phyloP scores from a whole-genome alignment of 805 yeast species.

The Starmerella roubikii region DNA sequence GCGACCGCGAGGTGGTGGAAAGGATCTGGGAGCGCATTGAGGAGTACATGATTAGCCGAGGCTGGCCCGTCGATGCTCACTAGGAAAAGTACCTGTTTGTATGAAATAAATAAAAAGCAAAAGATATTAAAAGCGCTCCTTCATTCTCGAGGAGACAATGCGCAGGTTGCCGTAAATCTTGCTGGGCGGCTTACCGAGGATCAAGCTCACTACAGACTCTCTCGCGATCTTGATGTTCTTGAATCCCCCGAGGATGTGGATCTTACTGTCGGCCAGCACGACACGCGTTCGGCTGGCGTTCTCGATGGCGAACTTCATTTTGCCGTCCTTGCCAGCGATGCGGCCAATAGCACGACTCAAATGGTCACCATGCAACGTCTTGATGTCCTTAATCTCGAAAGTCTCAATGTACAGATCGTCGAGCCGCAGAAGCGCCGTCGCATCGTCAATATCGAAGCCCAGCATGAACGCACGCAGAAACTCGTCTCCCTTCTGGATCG shows the following conservation, averaged over 20 bases:
- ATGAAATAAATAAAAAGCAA: neutral
- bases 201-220: constrained; percentile 86
- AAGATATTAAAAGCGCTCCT: constrained; percentile 63
- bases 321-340: constrained; percentile 99
- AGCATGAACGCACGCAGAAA: constrained; percentile 88
- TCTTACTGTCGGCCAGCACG: constrained; percentile 90
- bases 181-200: constrained; percentile 97
- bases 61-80: constrained; percentile 30
- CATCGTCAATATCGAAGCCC: constrained; percentile 95
- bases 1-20: constrained; percentile 77
- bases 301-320: constrained; percentile 95
- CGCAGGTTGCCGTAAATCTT: constrained; percentile 95
- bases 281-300: constrained; percentile 97
- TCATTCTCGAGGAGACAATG: constrained; percentile 92
- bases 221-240: constrained; percentile 97
- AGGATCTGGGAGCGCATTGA: constrained; percentile 78
- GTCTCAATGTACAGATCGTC: constrained; percentile 96
- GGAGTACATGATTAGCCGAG: constrained; percentile 52
- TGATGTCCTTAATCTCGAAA: constrained; percentile 92
- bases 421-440: constrained; percentile 82
- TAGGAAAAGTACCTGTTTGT: neutral
- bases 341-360: constrained; percentile 97
- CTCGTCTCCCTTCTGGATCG: constrained; percentile 95
- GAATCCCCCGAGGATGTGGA: constrained; percentile 94
- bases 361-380: constrained; percentile 91